Conservation (phyloP, 1,284 basidiomycete genomes). For the Fomitiporia mediterranea region DNA sequence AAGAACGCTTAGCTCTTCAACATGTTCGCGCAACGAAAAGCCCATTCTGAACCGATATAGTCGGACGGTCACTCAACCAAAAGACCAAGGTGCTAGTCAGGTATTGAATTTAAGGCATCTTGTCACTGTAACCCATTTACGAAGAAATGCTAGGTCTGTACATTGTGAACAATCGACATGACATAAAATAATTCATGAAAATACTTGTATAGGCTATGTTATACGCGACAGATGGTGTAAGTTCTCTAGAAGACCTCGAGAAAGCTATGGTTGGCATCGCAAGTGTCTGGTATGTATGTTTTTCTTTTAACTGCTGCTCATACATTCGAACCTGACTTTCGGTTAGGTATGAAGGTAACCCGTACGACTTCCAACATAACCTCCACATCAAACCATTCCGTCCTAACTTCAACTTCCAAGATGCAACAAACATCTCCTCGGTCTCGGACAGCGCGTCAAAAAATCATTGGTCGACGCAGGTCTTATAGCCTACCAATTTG, state of each 20-base stretch:
- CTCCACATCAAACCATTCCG: constrained; percentile 5
- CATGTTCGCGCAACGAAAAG: constrained; percentile 33
- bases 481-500: constrained; percentile 94
- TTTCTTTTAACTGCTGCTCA: constrained; percentile 18
- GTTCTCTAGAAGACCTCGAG: constrained; percentile 73
- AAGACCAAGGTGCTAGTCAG: constrained; percentile 92
- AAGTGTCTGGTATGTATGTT: constrained; percentile 77
- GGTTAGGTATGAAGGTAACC: constrained; percentile 83
- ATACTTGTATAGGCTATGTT: constrained; percentile 79
- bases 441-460: constrained; percentile 85
- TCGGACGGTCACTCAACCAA: constrained; percentile 78
- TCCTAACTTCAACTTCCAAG: constrained; percentile 35
- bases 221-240: constrained; percentile 90
- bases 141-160: background rate
- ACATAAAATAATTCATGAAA: too few relatives aligned
- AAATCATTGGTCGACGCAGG: constrained; percentile 69
- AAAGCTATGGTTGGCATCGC: constrained; percentile 96
- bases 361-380: constrained; percentile 51
- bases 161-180: too few relatives aligned
- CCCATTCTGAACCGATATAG: constrained; percentile 81
- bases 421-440: constrained; percentile 89
- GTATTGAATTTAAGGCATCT: constrained; percentile 36
- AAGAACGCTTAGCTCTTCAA: constrained; percentile 7
- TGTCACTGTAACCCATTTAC: background rate
- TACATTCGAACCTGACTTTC: constrained; percentile 1